Evolutionary conservation across 768 basidiomycete genomes (phyloP).

Genomic region (Galerina sulciceps): DNA sequence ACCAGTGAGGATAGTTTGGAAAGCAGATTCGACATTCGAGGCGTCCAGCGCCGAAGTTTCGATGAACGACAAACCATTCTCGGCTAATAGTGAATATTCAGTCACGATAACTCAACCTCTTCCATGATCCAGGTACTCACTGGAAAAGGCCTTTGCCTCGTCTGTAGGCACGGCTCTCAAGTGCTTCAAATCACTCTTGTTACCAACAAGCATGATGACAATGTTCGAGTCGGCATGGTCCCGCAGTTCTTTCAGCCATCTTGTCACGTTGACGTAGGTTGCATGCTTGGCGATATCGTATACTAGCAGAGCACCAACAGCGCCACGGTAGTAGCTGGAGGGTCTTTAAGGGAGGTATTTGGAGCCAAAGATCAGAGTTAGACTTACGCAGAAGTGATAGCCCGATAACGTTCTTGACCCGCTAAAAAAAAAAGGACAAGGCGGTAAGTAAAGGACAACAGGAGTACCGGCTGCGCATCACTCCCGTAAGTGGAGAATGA

Average conservation of each 20-base stretch:
- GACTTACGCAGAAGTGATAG: constrained; percentile 94
- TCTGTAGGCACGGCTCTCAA: constrained; percentile 95
- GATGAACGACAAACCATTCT: constrained; percentile 93
- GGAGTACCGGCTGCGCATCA: constrained; percentile 11
- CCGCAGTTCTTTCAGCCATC: constrained; percentile 97
- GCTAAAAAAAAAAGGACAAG: constrained; percentile 48
- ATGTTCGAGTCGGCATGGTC: constrained; percentile 95
- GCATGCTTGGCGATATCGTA: constrained; percentile 95
- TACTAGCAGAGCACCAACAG: constrained; percentile 89
- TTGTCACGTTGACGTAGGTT: constrained; percentile 91
- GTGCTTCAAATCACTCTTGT: constrained; percentile 99
- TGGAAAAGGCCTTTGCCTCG: constrained; percentile 90
- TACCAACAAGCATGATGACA: constrained; percentile 95
- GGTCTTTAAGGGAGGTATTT: neutral
- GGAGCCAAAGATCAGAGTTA: neutral
- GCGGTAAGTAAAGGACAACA: constrained; percentile 4
- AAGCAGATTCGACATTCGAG: constrained; percentile 96
- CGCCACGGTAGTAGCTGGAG: constrained; percentile 93
- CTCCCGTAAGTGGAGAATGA: constrained; percentile 8
- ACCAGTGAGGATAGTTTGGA: constrained; percentile 97
- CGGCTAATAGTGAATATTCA: constrained; percentile 51
- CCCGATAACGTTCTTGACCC: constrained; percentile 96
- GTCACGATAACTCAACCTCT: constrained; percentile 6
- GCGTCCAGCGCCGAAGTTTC: constrained; percentile 99
- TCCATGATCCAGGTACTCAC: constrained; percentile 48